These are phyloP conservation scores for Blepharisma stoltei DNA, from an alignment of 73 alveolate species.

Conservation along the genomic window DNA sequence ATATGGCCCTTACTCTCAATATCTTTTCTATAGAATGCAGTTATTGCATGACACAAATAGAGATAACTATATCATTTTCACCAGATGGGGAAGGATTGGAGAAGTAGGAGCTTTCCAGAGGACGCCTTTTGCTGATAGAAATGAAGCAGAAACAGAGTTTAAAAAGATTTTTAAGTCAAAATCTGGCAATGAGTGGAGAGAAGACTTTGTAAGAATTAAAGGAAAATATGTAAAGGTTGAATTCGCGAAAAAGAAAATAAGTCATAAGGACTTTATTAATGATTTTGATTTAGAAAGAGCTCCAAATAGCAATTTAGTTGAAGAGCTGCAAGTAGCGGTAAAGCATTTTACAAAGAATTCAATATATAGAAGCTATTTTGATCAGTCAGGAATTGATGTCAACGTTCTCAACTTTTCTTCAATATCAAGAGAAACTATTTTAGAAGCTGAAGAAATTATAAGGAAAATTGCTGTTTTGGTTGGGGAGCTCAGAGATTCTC, in stretches of 20 bases:
- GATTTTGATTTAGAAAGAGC: constrained; percentile 32
- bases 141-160: constrained; percentile 85
- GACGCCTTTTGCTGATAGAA: constrained; percentile 81
- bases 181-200: constrained; percentile 88
- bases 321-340: not conserved
- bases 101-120: constrained; percentile 93
- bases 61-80: constrained; percentile 87
- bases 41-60: constrained; percentile 87
- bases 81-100: constrained; percentile 98
- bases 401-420: constrained; percentile 69
- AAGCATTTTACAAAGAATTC: constrained; percentile 28
- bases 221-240: constrained; percentile 42
- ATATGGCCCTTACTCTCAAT: constrained; percentile 90
- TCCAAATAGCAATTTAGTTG: constrained; percentile 12
- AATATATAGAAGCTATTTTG: constrained; percentile 51
- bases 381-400: constrained; percentile 67
- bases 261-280: constrained; percentile 39
- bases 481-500: constrained; percentile 29
- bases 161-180: constrained; percentile 76
- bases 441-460: constrained; percentile 70
- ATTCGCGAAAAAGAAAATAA: constrained; percentile 31
- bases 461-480: constrained; percentile 56
- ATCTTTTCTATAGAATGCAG: constrained; percentile 93
- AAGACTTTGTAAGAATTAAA: constrained; percentile 39
- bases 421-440: constrained; percentile 54